A percentile compares a stretch with the other conserved stretches of the same genome.
Conservation (phyloP, 2,329 filamentous ascomycete genomes). For the Aureobasidium lini region DNA sequence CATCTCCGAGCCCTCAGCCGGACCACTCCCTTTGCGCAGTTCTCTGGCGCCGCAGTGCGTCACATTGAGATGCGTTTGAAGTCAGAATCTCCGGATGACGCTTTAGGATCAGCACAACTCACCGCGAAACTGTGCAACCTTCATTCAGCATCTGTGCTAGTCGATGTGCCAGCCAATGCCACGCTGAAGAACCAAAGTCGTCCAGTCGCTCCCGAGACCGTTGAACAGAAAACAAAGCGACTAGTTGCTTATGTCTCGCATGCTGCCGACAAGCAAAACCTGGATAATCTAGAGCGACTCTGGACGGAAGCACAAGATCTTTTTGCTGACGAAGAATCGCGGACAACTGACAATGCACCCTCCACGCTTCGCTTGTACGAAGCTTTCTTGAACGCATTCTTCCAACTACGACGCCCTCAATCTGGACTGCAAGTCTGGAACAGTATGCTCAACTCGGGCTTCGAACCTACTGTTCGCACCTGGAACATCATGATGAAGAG, state of each 20-base stretch:
- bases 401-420: constrained; percentile 35
- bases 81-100: not conserved
- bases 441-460: constrained; percentile 45
- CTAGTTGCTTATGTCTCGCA: not conserved
- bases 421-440: constrained; percentile 51
- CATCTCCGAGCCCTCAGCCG: not conserved
- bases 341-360: constrained; percentile 4
- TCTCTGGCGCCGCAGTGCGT: not conserved
- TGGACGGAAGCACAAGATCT: constrained; percentile 17
- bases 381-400: constrained; percentile 41
- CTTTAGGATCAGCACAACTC: not conserved
- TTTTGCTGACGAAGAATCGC: not conserved
- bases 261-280: constrained; percentile 19
- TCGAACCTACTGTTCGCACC: constrained; percentile 55
- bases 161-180: not conserved
- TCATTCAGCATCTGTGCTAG: not conserved
- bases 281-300: constrained; percentile 16
- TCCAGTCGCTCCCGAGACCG: not conserved
- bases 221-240: not conserved
- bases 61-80: not conserved
- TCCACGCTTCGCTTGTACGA: constrained; percentile 25
- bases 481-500: constrained; percentile 70
- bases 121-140: not conserved
- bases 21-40: not conserved
- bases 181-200: not conserved